Evolutionary conservation across 345 rosid genomes (phyloP), one percentile per base, ranked within the genome.

Genomic region (Boechera divaricarpa): DNA sequence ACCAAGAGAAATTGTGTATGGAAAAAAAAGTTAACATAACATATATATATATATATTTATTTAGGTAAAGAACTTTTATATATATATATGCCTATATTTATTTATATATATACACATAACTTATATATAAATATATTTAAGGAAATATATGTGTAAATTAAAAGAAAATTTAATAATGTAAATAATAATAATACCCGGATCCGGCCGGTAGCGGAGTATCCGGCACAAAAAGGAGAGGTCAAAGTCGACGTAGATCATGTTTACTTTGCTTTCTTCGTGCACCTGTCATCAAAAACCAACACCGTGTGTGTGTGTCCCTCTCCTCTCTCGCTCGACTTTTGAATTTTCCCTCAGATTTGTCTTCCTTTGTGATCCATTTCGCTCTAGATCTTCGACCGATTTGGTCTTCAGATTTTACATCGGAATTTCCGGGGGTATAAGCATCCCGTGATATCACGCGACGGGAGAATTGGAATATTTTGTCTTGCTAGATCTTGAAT

Each of bases 211-310:
- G 13, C 15, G 75, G 48, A 63, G 6, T 4, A 77, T 24, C 71
- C 35, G 59, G 21, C 11, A 10, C 44, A 39, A 10, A 10, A 39
- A 38, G 9, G 36, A 24, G 42, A 33, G 61, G 77, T 65, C 47
- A 78, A 78, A 51, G 81, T 36, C 9, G 65, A 66, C 55, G 83
- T 51, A 42, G 77, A 72, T 70, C 54, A 53, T 68, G 41, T 55
- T 53, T 63, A 67, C 75, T 62, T 75, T 75, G 79, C 77, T 70
- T 81, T 29, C 77, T 49, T 67, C 53, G 15, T 29, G 24, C 45
- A 54, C 74, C 66, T 51, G 59, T 69, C 0, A 36, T 28, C 52
- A 51, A 10, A 65, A 70, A 58, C 82, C 33, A 71, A 59, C 69
- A 11, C 69, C 62, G 59, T 32, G 12, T 67, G 4, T 7, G 10